Conservation (phyloP, 2,329 filamentous ascomycete species). For the Epichloe typhina region DNA sequence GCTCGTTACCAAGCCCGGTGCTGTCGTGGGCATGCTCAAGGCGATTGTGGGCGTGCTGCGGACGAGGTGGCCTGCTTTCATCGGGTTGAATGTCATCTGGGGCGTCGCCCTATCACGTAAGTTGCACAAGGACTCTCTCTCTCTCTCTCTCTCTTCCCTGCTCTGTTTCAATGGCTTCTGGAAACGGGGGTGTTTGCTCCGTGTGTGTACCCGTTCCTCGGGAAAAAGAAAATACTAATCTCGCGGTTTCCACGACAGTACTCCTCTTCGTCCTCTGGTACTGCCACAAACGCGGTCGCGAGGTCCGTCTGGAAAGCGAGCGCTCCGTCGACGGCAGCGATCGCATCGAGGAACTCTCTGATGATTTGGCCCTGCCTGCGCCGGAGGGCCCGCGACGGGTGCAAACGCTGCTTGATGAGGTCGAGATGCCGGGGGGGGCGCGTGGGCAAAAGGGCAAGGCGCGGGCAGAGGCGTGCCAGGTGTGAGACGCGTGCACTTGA, state of each 20-base stretch:
- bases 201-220: no score
- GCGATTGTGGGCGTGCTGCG: conserved; percentile 87
- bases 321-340: conserved; percentile 25
- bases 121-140: conserved; percentile 15
- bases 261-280: conserved; percentile 95
- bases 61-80: conserved; percentile 75
- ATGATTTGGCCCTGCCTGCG: conserved; percentile 31
- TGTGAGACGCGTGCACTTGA: neutral
- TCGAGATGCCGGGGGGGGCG: neutral
- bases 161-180: no score
- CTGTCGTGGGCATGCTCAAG: conserved; percentile 69
- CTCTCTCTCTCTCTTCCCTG: neutral
- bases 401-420: neutral
- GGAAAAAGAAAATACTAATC: neutral
- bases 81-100: conserved; percentile 86
- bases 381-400: neutral
- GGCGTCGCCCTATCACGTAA: conserved; percentile 77
- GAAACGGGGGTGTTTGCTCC: no score
- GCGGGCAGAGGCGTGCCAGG: neutral
- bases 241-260: conserved; percentile 33
- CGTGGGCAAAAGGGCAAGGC: neutral
- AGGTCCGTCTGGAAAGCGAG: conserved; percentile 61
- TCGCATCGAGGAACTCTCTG: conserved; percentile 36
- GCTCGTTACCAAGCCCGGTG: conserved; percentile 74
- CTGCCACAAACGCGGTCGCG: conserved; percentile 86